These are phyloP conservation scores for Immersiporthe knoxdaviesiana DNA, from an alignment of 2,329 filamentous ascomycete species.

Conservation along the genomic window DNA sequence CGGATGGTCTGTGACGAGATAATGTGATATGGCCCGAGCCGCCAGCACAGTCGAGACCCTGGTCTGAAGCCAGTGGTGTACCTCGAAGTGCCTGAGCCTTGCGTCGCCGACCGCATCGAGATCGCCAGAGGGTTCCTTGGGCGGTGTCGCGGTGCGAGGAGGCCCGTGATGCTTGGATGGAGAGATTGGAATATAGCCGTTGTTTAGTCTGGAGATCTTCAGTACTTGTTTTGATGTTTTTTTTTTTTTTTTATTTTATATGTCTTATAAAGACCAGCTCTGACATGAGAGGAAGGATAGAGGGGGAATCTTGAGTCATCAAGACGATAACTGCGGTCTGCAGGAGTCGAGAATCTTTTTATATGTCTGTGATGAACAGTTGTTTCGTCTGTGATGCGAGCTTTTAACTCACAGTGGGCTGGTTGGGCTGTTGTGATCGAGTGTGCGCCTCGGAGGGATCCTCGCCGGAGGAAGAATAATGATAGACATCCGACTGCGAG, in stretches of 20 bases:
- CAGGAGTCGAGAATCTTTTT: background rate
- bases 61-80: slow-evolving; percentile 28
- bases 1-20: slow-evolving; percentile 29
- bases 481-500: background rate
- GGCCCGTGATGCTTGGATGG: background rate
- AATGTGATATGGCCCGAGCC: slow-evolving; percentile 28
- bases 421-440: background rate
- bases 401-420: background rate
- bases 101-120: slow-evolving; percentile 20
- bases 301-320: background rate
- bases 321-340: background rate
- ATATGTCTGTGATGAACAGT: background rate
- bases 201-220: background rate
- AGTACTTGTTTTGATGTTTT: background rate
- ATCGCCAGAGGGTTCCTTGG: background rate
- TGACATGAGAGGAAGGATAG: background rate
- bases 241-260: too few species aligned
- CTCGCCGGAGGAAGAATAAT: background rate
- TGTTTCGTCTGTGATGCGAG: background rate
- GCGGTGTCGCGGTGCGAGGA: background rate
- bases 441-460: background rate
- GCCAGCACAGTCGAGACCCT: slow-evolving; percentile 24
- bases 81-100: slow-evolving; percentile 22
- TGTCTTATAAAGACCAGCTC: background rate
- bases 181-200: background rate